Conservation (phyloP, 2,329 filamentous ascomycete species). For the Sporothrix curviconia region DNA sequence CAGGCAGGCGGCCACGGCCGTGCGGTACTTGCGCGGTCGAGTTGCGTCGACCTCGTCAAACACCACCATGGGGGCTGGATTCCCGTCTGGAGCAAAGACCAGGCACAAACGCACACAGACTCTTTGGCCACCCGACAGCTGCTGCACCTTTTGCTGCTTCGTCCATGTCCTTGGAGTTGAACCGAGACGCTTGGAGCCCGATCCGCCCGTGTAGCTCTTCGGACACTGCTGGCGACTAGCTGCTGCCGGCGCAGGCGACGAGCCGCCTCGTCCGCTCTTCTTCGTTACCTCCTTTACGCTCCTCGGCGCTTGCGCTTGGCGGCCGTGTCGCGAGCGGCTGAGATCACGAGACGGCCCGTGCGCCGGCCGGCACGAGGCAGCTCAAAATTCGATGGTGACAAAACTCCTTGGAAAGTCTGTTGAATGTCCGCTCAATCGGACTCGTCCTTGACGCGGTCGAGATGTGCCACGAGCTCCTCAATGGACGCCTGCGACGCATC, state of each 20-base stretch:
- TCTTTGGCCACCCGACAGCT: conserved; percentile 96
- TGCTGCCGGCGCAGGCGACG: conserved; percentile 44
- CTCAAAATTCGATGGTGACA: conserved; percentile 82
- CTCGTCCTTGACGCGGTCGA: conserved; percentile 94
- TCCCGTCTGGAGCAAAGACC: conserved; percentile 93
- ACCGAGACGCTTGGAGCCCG: conserved; percentile 93
- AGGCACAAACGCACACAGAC: conserved; percentile 97
- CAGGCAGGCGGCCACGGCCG: conserved; percentile 85
- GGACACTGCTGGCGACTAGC: too few relatives aligned
- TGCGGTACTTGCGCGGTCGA: conserved; percentile 94
- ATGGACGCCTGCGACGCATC: conserved; percentile 82
- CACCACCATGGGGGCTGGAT: conserved; percentile 96
- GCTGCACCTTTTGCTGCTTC: conserved; percentile 97
- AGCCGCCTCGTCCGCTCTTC: conserved; percentile 61
- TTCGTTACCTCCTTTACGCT: conserved; percentile 57
- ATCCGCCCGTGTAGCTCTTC: conserved; percentile 95
- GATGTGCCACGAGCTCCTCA: conserved; percentile 81
- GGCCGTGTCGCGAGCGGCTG: conserved; percentile 83
- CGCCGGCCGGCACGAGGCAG: conserved; percentile 89
- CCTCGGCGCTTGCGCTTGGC: conserved; percentile 52
- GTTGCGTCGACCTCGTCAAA: conserved; percentile 99
- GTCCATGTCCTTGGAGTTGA: conserved; percentile 92
- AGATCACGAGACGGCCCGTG: conserved; percentile 86
- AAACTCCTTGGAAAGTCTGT: conserved; percentile 95
- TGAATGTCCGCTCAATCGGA: conserved; percentile 98